These are phyloP conservation scores for Bidens hawaiensis DNA, from an alignment of 140 eudicot genomes.

Conservation along the genomic window DNA sequence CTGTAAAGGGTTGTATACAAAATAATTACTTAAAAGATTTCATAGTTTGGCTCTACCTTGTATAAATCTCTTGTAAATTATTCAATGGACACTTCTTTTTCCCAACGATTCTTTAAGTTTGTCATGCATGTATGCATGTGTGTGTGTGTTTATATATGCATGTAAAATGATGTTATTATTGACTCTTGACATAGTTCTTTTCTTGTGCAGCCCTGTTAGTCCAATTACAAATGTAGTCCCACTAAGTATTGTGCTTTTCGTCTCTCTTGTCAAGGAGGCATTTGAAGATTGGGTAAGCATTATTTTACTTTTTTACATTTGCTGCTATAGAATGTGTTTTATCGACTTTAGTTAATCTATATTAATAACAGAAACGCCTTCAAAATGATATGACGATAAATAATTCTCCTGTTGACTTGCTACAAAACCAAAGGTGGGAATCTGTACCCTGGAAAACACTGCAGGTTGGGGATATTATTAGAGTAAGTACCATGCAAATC, in stretches of 20 bases:
- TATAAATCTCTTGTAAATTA: neutral
- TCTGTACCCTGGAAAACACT: constrained; percentile 77
- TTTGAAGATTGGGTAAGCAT: constrained; percentile 95
- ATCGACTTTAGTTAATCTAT: constrained; percentile 2
- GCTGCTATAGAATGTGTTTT: constrained; percentile 8
- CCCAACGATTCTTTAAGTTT: neutral
- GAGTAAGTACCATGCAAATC: constrained; percentile 47
- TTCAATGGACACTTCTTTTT: neutral
- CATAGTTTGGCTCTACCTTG: constrained; percentile 1
- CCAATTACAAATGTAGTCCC: constrained; percentile 93
- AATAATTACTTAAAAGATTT: neutral
- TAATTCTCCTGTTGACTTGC: constrained; percentile 66
- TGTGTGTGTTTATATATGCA: neutral
- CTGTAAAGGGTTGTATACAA: neutral
- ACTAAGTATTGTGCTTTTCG: constrained; percentile 76
- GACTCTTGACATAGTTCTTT: constrained; percentile 21
- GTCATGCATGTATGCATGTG: neutral
- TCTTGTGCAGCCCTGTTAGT: constrained; percentile 89
- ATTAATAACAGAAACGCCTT: constrained; percentile 72
- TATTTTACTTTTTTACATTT: neutral
- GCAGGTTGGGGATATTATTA: constrained; percentile 91
- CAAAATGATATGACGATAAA: constrained; percentile 88
- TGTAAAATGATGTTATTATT: constrained; percentile 2
- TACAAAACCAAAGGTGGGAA: constrained; percentile 76
- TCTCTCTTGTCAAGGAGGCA: constrained; percentile 91